Evolutionary conservation across 192 early-diverging fungal species (phyloP), one percentile per base, ranked within the genome.

Genomic region (Podila epicladia): DNA sequence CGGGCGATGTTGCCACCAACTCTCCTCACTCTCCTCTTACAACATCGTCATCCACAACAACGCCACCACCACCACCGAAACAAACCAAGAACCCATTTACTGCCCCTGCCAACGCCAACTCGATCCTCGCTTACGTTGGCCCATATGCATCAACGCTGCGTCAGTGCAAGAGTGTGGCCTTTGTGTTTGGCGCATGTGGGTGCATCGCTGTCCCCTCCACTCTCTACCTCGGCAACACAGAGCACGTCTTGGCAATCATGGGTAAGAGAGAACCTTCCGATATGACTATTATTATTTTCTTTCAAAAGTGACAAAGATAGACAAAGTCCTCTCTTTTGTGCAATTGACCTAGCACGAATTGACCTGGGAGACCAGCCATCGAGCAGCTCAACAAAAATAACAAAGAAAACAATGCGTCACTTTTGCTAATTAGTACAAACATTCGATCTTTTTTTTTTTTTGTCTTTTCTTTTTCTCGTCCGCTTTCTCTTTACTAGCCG

Each of bases 121-220:
- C 77, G 26, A 67, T 80, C 13, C 35, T 80, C 20, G 77, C 77
- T 0, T 80, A 80, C 53, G 71, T 80, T 6, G 77, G 77, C 9
- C 77, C 77, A 3, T 67, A 73, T 41, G 66, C 77, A 4, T 26
- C 57, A 5, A 68, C 77, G 2, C 48, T 80, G 2, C 65, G 71
- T 24, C 71, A 72, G 17, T 49, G 63, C 50, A 80, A 80, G 53
- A 65, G 62, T 48, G 71, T 80, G 5, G 77, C 77, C 24, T 80
- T 80, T 71, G 77, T 80, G 8, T 80, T 80, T 69, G 77, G 71
- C 2, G 71, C 77, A 12, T 80, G 77, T 55, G 77, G 77, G 4
- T 72, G 70, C 41, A 80, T 80, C 38, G 77, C 77, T 19, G 67
- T 80, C 5, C 77, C 77, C 19, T 68, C 77, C 5, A 80, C 71